Conservation (phyloP, 1,284 basidiomycete species). For the Pseudozyma sp. region DNA sequence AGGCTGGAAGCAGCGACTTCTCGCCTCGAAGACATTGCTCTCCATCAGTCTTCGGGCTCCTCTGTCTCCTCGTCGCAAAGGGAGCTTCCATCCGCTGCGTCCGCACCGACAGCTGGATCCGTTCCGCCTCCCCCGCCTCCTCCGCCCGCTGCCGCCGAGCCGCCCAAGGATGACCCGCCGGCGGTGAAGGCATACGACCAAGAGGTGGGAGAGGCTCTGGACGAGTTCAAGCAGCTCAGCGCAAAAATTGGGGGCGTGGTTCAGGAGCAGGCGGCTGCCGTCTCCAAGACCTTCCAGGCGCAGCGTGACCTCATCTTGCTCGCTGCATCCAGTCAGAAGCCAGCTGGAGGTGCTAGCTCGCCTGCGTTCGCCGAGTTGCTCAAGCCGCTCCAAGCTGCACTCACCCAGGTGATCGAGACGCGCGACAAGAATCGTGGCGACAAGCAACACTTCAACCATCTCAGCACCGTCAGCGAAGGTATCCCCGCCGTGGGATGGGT, state of each 20-base stretch:
- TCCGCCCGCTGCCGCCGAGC: conserved; percentile 26
- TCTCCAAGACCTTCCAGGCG: conserved; percentile 78
- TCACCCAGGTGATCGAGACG: conserved; percentile 80
- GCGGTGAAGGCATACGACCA: conserved; percentile 82
- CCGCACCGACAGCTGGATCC: conserved; percentile 29
- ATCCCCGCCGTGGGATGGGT: conserved; percentile 93
- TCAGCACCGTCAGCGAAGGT: conserved; percentile 84
- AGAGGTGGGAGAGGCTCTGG: conserved; percentile 78
- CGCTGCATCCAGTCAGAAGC: conserved; percentile 80
- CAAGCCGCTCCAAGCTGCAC: conserved; percentile 78
- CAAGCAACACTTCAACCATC: conserved; percentile 83
- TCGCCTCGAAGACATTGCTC: conserved; percentile 89
- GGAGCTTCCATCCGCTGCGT: conserved; percentile 26
- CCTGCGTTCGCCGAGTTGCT: conserved; percentile 76
- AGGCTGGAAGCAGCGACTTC: conserved; percentile 86
- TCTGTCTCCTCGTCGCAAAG: conserved; percentile 14
- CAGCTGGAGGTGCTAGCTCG: conserved; percentile 73
- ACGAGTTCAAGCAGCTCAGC: conserved; percentile 81
- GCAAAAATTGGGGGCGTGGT: conserved; percentile 80
- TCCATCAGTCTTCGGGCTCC: conserved; percentile 65
- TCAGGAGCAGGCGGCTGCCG: conserved; percentile 74
- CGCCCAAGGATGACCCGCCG: conserved; percentile 71
- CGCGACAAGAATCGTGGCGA: conserved; percentile 87
- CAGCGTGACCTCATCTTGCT: conserved; percentile 78
- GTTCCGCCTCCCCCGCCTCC: conserved; percentile 30